Evolutionary conservation across 805 yeast genomes (phyloP), one percentile per base, ranked within the genome.

Genomic region (Ogataea saltuana): DNA sequence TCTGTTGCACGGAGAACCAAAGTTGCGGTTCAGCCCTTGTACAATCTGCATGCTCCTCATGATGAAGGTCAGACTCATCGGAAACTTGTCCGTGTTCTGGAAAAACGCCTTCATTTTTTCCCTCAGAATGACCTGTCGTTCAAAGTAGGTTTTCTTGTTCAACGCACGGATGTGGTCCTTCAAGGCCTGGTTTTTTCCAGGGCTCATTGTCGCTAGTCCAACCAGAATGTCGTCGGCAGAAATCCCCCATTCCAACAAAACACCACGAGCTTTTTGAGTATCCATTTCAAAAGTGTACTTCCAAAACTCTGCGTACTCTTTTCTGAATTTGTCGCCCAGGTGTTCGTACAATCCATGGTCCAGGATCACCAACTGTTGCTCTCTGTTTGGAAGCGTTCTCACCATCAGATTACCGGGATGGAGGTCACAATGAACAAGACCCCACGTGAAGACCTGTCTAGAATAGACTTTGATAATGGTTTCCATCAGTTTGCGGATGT

Each of bases 341-440:
- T 69, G 63, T 16, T 84, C 76, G 54, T 83, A 85, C 19, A 86
- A 65, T 0, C 95, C 95, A 58, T 85, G 91, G 58, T 85, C 95
- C 33, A 85, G 62, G 37, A 85, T 67, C 21, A 86, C 88, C 27
- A 84, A 64, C 55, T 84, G 79, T 53, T 76, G 84, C 27, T 60
- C 58, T 7, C 41, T 45, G 4, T 50, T 48, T 11, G 65, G 42
- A 16, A 59, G 59, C 21, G 59, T 54, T 28, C 89, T 65, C 4
- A 81, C 78, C 42, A 86, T 58, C 50, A 86, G 62, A 58, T 85
- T 86, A 5, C 95, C 95, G 1, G 93, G 93, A 54, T 85, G 95
- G 10, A 91, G 87, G 56, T 83, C 90, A 41, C 86, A 76, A 58
- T 83, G 89, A 13, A 83, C 79, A 23, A 76, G 67, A 5, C 88